These are phyloP conservation scores for Fusarium buharicum DNA, from an alignment of 2,329 filamentous ascomycete species.

Conservation along the genomic window DNA sequence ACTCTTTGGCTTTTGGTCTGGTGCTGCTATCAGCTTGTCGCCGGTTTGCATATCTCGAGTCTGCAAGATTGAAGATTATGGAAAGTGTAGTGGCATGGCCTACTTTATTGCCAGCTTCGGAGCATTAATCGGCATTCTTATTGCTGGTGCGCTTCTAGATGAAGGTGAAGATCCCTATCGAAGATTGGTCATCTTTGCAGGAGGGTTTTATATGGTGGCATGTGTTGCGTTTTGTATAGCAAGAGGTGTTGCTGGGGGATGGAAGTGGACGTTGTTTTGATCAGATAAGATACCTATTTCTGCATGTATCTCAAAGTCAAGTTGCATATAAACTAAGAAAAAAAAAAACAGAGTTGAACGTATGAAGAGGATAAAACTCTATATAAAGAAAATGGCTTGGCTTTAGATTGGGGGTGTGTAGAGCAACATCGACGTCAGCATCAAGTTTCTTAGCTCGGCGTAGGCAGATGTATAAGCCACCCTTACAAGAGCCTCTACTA, in stretches of 20 bases:
- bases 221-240: conserved; percentile 16
- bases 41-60: conserved; percentile 78
- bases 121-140: conserved; percentile 65
- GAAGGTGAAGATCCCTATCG: not conserved
- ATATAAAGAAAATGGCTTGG: too few relatives aligned
- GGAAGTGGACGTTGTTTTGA: not conserved
- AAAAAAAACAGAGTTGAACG: too few relatives aligned
- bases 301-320: too few relatives aligned
- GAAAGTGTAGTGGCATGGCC: conserved; percentile 74
- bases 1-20: conserved; percentile 76
- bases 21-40: conserved; percentile 74
- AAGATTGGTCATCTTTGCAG: conserved; percentile 15
- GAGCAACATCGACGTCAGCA: too few relatives aligned
- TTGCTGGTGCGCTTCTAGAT: conserved; percentile 58
- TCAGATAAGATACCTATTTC: not conserved
- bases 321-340: too few relatives aligned
- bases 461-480: too few relatives aligned
- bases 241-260: conserved; percentile 18
- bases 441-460: too few relatives aligned
- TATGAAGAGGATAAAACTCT: too few relatives aligned
- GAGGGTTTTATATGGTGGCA: conserved; percentile 16
- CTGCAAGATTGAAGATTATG: conserved; percentile 75
- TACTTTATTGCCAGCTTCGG: conserved; percentile 75
- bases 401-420: too few relatives aligned
- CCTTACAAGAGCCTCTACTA: not conserved